These are phyloP conservation scores for Saccharum officinarum DNA, from an alignment of 176 grass and related monocot genomes.

Conservation along the genomic window DNA sequence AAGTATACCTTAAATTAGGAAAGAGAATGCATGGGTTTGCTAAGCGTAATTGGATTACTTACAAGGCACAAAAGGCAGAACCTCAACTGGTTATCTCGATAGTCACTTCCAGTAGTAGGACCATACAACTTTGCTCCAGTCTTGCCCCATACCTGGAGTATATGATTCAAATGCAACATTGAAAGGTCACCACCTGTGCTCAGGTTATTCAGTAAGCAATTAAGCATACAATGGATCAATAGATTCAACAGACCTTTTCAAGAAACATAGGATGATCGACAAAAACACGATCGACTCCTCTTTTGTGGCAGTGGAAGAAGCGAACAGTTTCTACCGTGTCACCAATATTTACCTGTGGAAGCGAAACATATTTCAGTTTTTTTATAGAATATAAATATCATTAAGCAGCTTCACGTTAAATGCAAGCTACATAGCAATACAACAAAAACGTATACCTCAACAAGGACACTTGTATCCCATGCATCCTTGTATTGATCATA, in stretches of 20 bases:
- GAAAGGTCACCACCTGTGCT: not conserved
- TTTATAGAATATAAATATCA: constrained; percentile 1
- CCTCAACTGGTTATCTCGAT: constrained; percentile 74
- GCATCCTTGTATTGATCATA: constrained; percentile 78
- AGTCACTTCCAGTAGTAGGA: constrained; percentile 79
- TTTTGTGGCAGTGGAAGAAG: constrained; percentile 77
- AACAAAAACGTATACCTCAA: constrained; percentile 45
- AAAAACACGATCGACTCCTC: constrained; percentile 71
- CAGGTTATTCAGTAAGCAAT: not conserved
- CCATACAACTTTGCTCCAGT: constrained; percentile 91
- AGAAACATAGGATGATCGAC: constrained; percentile 79
- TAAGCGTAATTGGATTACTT: constrained; percentile 36
- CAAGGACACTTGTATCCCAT: constrained; percentile 65
- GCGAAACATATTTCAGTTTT: not conserved
- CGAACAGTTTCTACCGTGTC: constrained; percentile 51
- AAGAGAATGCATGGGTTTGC: not conserved
- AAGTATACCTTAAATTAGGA: not conserved
- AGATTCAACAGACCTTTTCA: constrained; percentile 39
- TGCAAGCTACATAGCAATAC: not conserved
- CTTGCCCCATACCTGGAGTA: constrained; percentile 82
- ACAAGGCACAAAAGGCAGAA: constrained; percentile 89
- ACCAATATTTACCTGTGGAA: constrained; percentile 58
- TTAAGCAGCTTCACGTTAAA: not conserved
- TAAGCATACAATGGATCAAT: not conserved
- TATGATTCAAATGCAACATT: constrained; percentile 17